Evolutionary conservation across 2,329 filamentous ascomycete species (phyloP).

Genomic region (Calonectria pseudoturangicola): DNA sequence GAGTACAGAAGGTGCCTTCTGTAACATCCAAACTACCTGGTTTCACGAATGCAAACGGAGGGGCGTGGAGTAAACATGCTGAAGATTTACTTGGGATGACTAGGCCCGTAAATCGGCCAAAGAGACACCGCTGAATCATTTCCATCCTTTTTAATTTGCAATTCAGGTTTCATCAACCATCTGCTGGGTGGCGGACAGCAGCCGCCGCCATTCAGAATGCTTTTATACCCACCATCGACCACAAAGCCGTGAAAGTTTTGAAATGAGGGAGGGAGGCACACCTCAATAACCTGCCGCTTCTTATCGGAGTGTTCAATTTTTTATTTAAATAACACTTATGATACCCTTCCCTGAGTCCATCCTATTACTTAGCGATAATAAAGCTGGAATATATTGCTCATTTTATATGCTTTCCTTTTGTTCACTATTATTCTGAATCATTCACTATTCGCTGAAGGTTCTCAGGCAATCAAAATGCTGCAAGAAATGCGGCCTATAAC

Average conservation of each 20-base stretch:
- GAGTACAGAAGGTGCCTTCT: conserved; percentile 14
- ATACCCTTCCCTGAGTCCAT: too few relatives aligned
- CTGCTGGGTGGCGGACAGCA: neutral
- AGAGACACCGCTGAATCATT: conserved; percentile 31
- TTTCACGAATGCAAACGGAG: conserved; percentile 71
- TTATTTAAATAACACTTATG: too few relatives aligned
- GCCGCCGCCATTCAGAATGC: neutral
- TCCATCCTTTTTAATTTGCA: neutral
- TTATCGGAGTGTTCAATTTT: neutral
- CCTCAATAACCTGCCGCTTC: neutral
- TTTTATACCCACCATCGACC: neutral
- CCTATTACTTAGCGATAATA: too few relatives aligned
- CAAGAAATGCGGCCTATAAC: too few relatives aligned
- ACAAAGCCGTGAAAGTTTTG: neutral
- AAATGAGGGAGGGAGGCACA: too few relatives aligned
- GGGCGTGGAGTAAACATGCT: conserved; percentile 82
- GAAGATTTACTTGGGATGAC: conserved; percentile 79
- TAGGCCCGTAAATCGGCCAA: conserved; percentile 65
- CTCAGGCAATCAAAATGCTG: too few relatives aligned
- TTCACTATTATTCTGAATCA: too few relatives aligned
- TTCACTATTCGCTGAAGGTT: too few relatives aligned
- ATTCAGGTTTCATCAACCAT: neutral
- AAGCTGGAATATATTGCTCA: too few relatives aligned
- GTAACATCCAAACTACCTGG: conserved; percentile 58
- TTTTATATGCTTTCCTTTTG: too few relatives aligned